Evolutionary conservation across 176 grass and related monocot species (phyloP).

Genomic region (Rhynchospora tenuis): DNA sequence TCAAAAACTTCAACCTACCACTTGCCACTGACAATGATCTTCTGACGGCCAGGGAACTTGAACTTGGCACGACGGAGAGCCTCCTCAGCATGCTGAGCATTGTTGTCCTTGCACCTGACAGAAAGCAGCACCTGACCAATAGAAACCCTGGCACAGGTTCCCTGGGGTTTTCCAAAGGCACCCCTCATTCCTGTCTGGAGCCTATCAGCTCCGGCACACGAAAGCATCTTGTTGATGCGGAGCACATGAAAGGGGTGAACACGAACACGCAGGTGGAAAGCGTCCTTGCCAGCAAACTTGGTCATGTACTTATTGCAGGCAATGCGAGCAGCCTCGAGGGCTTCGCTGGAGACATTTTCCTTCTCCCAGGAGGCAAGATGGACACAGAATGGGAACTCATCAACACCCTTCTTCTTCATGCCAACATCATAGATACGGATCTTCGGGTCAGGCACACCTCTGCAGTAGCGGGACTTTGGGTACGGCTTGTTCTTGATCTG

Average conservation of each 20-base stretch:
- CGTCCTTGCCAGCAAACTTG: constrained; percentile 63
- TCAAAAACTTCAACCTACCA: constrained; percentile 29
- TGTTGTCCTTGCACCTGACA: constrained; percentile 58
- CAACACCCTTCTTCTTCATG: constrained; percentile 68
- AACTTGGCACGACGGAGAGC: constrained; percentile 70
- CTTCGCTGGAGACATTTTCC: constrained; percentile 78
- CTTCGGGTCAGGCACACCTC: constrained; percentile 76
- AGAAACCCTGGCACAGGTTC: constrained; percentile 50
- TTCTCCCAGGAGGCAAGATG: constrained; percentile 75
- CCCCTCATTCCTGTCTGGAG: constrained; percentile 93
- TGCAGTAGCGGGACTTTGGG: constrained; percentile 74
- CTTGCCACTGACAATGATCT: constrained; percentile 71
- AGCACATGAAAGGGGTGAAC: constrained; percentile 72
- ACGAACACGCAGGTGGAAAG: constrained; percentile 70
- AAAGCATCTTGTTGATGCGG: constrained; percentile 80
- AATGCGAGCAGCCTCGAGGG: constrained; percentile 77
- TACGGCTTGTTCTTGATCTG: constrained; percentile 88
- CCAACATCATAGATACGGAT: constrained; percentile 81
- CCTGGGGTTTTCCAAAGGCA: constrained; percentile 74
- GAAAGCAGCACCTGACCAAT: constrained; percentile 70
- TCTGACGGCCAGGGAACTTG: constrained; percentile 80
- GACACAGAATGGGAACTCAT: constrained; percentile 65
- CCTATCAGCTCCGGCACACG: constrained; percentile 76
- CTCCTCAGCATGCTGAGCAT: constrained; percentile 42
- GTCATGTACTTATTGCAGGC: constrained; percentile 88